Base-by-base conservation (phyloP, 306 rosid species). In the Casuarina cunninghamiana region DNA sequence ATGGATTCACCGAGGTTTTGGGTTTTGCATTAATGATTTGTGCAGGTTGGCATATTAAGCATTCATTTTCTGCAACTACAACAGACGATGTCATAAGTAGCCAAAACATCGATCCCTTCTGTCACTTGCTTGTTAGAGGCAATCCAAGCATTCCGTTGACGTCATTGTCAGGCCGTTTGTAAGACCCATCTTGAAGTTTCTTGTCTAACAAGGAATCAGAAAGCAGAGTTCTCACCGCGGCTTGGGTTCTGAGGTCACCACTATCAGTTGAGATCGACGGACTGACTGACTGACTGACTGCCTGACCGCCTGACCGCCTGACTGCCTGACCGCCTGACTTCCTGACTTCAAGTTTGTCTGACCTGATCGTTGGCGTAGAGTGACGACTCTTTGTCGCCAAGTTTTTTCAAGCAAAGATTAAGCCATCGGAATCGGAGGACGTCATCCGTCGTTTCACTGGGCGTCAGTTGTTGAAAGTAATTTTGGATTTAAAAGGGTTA, bases 151-250 rank as follows among this genome's bases (percentile, higher is more conserved):
- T 42, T 67, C 32, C 4, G 42, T 42, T 17, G 17, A 67, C 42
- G 50, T n/a, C 10, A 6, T 45, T 45, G 6, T 4, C 9, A 10
- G 13, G 51, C 11, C 7, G 9, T 67, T 21, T 17, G 41, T 16
- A 67, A 26, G 71, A 2, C 71, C n/a, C 71, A 41, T 49, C 71
- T 17, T 12, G 16, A 10, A 5, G 43, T 61, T 61, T 32, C 71
- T 42, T 67, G 71, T 67, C n/a, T 35, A 42, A 12, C 46, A n/a
- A 67, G 49, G 48, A 41, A 15, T 67, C 71, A 67, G 71, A 15
- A 44, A 39, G 17, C 12, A 0, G 11, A 4, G 49, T 44, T 0
- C 32, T 26, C 32, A 26, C 32, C 32, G 32, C 32, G 32, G 32
- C 32, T 26, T 26, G 32, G 32, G 32, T 26, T 26, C 32, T 26